Evolutionary conservation across 805 yeast genomes (phyloP).

Genomic region (Wickerhamomyces queroliae): DNA sequence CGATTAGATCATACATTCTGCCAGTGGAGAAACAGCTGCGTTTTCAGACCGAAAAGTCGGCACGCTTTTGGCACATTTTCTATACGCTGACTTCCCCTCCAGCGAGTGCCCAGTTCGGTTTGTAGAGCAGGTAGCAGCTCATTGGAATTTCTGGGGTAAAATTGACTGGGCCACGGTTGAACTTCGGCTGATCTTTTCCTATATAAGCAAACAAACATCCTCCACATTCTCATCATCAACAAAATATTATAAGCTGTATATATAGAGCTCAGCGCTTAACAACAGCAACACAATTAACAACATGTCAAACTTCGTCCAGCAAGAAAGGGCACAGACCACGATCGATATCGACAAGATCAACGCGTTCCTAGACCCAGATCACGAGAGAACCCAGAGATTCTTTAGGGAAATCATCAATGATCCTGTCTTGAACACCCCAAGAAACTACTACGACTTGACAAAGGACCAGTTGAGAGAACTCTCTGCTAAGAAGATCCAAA

Average conservation of each 20-base stretch:
- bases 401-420: slow-evolving; percentile 61
- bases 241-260: too few relatives aligned
- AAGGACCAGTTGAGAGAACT: slow-evolving; percentile 53
- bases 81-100: too few relatives aligned
- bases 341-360: slow-evolving; percentile 44
- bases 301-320: slow-evolving; percentile 21
- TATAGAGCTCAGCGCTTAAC: not conserved
- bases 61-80: too few relatives aligned
- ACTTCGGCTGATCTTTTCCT: too few relatives aligned
- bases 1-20: too few relatives aligned
- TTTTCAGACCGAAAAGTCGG: too few relatives aligned
- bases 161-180: too few relatives aligned
- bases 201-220: too few relatives aligned
- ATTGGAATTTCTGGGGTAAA: too few relatives aligned
- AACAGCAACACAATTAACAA: not conserved
- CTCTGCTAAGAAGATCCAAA: slow-evolving; percentile 55
- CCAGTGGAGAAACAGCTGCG: too few relatives aligned
- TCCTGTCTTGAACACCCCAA: slow-evolving; percentile 51
- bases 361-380: slow-evolving; percentile 48
- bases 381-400: slow-evolving; percentile 40
- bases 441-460: slow-evolving; percentile 50
- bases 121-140: too few relatives aligned
- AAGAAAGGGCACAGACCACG: slow-evolving; percentile 39
- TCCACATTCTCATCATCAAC: not conserved
- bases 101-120: too few relatives aligned